Percentiles rank a stretch among this genome's conserved stretches.
Conservation (phyloP, 208 protist genomes). For the Acanthamoeba triangularis region DNA sequence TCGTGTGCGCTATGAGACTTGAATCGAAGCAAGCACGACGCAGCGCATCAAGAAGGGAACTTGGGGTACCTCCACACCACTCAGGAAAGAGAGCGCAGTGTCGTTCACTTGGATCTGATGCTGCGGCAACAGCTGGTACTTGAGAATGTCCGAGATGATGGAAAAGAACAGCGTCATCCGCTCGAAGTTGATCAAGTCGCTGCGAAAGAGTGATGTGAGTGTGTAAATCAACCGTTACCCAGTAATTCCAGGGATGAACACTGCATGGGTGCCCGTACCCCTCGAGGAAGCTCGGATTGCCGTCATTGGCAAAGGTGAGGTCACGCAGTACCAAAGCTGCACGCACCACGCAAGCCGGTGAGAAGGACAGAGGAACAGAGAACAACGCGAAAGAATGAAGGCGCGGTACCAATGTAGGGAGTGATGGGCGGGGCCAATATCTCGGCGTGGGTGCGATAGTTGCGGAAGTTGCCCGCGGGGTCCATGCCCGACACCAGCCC, state of each 20-base stretch:
- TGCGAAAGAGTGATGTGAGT: background rate
- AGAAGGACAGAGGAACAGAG: background rate
- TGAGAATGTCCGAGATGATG: slow-evolving; percentile 30
- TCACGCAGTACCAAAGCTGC: slow-evolving; percentile 28
- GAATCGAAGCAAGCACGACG: background rate
- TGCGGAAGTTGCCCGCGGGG: slow-evolving; percentile 53
- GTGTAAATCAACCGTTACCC: background rate
- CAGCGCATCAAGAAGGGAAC: background rate
- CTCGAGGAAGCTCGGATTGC: slow-evolving; percentile 60
- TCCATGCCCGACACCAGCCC: slow-evolving; percentile 26
- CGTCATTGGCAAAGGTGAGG: slow-evolving; percentile 63
- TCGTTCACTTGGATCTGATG: slow-evolving; percentile 39
- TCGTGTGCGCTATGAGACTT: background rate
- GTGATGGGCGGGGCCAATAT: background rate
- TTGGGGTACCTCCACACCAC: background rate
- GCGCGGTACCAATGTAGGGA: slow-evolving; percentile 44
- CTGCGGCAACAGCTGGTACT: slow-evolving; percentile 37
- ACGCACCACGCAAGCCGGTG: background rate
- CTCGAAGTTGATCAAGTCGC: slow-evolving; percentile 73
- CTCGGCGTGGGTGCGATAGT: slow-evolving; percentile 35
- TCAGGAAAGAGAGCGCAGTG: background rate
- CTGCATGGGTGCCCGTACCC: background rate
- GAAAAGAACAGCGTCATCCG: slow-evolving; percentile 45
- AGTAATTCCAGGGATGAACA: background rate
- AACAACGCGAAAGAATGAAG: background rate